A percentile compares a stretch with the other conserved stretches of the same genome.
phyloP scores from a whole-genome alignment of 768 basidiomycete genomes.

The Lentinus tigrinus region DNA sequence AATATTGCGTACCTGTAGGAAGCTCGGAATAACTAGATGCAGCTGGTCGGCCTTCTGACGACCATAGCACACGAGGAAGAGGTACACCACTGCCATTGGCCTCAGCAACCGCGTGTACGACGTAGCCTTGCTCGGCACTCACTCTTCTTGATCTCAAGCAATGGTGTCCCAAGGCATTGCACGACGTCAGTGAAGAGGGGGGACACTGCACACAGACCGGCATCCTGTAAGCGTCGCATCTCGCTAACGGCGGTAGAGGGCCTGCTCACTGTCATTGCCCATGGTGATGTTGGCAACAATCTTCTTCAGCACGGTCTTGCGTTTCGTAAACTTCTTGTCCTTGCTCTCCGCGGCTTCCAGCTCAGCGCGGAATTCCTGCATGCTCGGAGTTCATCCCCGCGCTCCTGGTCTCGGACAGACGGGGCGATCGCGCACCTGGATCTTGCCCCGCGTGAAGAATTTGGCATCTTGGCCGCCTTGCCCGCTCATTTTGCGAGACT shows the following conservation, averaged over 20 bases:
- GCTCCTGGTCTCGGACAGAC: neutral
- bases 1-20: conserved; percentile 65
- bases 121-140: conserved; percentile 28
- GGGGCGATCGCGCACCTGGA: conserved; percentile 61
- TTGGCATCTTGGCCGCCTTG: conserved; percentile 85
- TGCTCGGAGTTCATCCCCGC: neutral
- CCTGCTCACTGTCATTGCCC: conserved; percentile 93
- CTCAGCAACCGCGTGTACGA: neutral
- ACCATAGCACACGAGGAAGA: conserved; percentile 97
- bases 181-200: conserved; percentile 94
- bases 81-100: conserved; percentile 79
- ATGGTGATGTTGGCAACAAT: conserved; percentile 99
- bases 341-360: conserved; percentile 89
- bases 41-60: conserved; percentile 92
- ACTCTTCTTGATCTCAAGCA: conserved; percentile 99
- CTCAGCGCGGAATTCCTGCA: conserved; percentile 86
- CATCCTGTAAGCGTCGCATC: conserved; percentile 17
- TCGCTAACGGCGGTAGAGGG: conserved; percentile 9
- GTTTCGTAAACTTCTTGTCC: conserved; percentile 94
- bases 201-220: conserved; percentile 63
- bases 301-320: conserved; percentile 95
- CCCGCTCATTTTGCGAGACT: conserved; percentile 38
- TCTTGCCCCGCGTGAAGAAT: conserved; percentile 90
- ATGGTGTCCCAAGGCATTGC: conserved; percentile 90
- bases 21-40: conserved; percentile 85